Percentiles rank a stretch among this genome's conserved stretches.
Evolutionary conservation across 352 stramenopile genomes (phyloP).

Genomic region (Pythium aristosporum): DNA sequence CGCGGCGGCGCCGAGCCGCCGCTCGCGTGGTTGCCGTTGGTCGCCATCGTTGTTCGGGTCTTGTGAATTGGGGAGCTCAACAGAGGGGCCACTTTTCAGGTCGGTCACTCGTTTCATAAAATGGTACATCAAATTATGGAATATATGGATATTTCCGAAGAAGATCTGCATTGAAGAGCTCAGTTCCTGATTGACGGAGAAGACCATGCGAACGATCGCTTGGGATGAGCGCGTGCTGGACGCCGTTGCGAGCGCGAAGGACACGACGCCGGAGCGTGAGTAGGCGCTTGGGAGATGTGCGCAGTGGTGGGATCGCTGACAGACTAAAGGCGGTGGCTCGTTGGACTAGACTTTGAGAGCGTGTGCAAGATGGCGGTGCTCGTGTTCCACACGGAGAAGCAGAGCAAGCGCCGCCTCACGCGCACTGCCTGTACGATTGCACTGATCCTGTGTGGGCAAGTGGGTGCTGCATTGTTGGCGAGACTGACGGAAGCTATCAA

Average conservation of each 20-base stretch:
- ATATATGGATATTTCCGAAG: not conserved
- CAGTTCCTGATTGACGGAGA: not conserved
- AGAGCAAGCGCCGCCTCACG: conserved; percentile 55
- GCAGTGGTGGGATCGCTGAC: not conserved
- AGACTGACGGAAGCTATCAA: not conserved
- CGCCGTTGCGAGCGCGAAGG: conserved; percentile 34
- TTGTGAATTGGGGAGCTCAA: conserved; percentile 4
- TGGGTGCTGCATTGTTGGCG: not conserved
- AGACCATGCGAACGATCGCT: conserved; percentile 35
- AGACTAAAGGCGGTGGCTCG: not conserved
- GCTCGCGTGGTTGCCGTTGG: conserved; percentile 40
- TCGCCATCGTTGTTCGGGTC: conserved; percentile 42
- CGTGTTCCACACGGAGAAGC: conserved; percentile 67
- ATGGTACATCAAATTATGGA: not conserved
- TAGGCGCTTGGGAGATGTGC: not conserved
- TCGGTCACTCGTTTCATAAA: not conserved
- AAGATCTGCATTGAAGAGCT: not conserved
- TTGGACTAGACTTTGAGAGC: conserved; percentile 47
- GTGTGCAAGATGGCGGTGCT: conserved; percentile 53
- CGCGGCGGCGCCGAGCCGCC: conserved; percentile 31
- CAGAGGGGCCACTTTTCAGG: not conserved
- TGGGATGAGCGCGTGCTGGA: conserved; percentile 68
- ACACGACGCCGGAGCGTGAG: conserved; percentile 43
- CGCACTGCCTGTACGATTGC: conserved; percentile 51
- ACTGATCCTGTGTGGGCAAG: not conserved